Conservation (phyloP, 2,329 filamentous ascomycete genomes). For the Diaporthe vaccinii region DNA sequence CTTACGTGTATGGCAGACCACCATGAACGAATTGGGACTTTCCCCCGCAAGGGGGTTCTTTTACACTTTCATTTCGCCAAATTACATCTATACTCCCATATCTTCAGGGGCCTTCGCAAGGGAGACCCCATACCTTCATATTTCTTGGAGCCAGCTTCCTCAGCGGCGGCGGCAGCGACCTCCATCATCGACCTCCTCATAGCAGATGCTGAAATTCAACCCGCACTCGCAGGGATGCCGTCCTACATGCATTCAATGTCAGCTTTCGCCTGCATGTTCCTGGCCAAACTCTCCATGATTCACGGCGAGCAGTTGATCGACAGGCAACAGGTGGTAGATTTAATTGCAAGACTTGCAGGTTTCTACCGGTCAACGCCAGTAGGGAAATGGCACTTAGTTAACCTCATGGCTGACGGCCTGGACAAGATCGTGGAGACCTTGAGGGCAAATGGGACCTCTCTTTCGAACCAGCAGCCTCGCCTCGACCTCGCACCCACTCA, state of each 20-base stretch:
- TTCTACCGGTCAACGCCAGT: conserved; percentile 56
- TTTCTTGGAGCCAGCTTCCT: conserved; percentile 39
- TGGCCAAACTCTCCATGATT: conserved; percentile 62
- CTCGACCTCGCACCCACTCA: background rate
- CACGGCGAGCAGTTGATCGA: conserved; percentile 53
- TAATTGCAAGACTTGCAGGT: conserved; percentile 54
- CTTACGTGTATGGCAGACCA: background rate
- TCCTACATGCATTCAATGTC: conserved; percentile 68
- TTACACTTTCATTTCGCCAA: conserved; percentile 51
- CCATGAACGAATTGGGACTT: conserved; percentile 46
- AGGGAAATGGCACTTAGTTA: conserved; percentile 60
- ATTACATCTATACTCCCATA: conserved; percentile 49
- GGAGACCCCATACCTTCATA: conserved; percentile 28
- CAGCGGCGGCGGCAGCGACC: conserved; percentile 48
- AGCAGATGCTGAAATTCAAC: conserved; percentile 51
- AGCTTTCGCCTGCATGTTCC: conserved; percentile 65
- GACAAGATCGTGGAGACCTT: conserved; percentile 32
- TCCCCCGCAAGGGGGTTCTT: conserved; percentile 50
- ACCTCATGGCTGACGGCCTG: conserved; percentile 56
- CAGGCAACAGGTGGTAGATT: conserved; percentile 51
- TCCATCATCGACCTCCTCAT: conserved; percentile 54
- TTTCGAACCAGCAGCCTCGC: background rate
- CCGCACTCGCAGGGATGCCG: conserved; percentile 58
- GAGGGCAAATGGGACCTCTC: background rate
- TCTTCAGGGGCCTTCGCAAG: conserved; percentile 46